phyloP scores from a whole-genome alignment of 1,139 yeast species.

The Debaryomyces psychrophilus region DNA sequence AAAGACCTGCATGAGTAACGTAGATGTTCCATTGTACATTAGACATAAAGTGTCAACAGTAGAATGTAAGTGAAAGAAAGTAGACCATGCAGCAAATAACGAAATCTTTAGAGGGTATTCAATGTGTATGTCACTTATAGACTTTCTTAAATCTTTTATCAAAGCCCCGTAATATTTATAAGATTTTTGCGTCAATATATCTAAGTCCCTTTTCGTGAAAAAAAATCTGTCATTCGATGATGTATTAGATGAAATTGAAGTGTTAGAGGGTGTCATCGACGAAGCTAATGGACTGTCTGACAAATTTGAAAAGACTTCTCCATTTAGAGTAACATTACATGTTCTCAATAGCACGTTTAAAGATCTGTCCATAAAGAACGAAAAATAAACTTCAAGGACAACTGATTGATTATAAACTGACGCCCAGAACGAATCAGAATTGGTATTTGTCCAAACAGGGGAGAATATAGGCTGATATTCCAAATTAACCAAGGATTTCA shows the following conservation, averaged over 20 bases:
- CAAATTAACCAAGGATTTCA: conserved; percentile 21
- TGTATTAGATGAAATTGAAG: not conserved
- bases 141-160: conserved; percentile 37
- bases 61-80: conserved; percentile 38
- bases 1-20: conserved; percentile 33
- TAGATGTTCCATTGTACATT: conserved; percentile 40
- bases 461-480: conserved; percentile 21
- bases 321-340: conserved; percentile 26
- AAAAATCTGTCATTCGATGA: conserved; percentile 1
- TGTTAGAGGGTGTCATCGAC: conserved; percentile 5
- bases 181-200: conserved; percentile 36
- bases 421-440: conserved; percentile 32
- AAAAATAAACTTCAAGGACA: conserved; percentile 31
- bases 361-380: conserved; percentile 43
- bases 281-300: not conserved
- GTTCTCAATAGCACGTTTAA: conserved; percentile 36
- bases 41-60: conserved; percentile 37
- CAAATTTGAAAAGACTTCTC: conserved; percentile 14
- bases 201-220: conserved; percentile 34
- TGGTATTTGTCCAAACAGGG: conserved; percentile 33
- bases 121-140: conserved; percentile 33
- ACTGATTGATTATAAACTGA: conserved; percentile 31
- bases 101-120: conserved; percentile 45
- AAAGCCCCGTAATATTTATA: conserved; percentile 39
- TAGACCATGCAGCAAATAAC: conserved; percentile 41